Base-by-base conservation (phyloP, 257 asterid species). In the Orobanche coerulescens region DNA sequence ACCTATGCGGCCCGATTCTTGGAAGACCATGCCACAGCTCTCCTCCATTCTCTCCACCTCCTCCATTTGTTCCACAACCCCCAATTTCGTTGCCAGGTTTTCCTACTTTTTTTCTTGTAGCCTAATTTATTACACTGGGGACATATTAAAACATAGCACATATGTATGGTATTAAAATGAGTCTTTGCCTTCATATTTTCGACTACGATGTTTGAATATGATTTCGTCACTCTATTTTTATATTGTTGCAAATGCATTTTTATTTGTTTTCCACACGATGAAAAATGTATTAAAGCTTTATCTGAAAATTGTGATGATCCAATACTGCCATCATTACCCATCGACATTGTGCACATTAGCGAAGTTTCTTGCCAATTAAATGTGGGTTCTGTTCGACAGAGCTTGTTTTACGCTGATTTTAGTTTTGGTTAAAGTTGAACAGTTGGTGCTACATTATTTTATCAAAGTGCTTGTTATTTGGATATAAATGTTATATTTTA, bases 1-100 rank as follows among this genome's bases (percentile, higher is more conserved):
- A 82, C 71, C 79, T 92, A 30, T 92, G 98, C 7, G 98, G 98
- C 60, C 95, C 98, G 2, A 97, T 92, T 68, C 88, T 95, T 44
- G 95, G 98, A 65, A 82, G 75, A 5, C 98, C 98, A 44, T 92
- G 98, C 82, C 98, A 97, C 1, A 97, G 98, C 68, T 88, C 98
- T 56, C 98, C 98, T 74, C 98, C 97, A 39, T 92, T 92, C 73
- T 92, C 98, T 70, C 98, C 98, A 46, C 98, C 98, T 3, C 98
- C 96, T 76, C 98, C 98, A 23, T 88, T 92, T 77, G 78, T 92
- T 55, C 95, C 95, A 48, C 96, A 90, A 15, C 91, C 98, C 44
- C 94, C 96, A 49, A 71, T 85, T 61, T 57, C 96, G 24, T 22
- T 86, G 37, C 90, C 96, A 74, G 97, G 97, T 72, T 70, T 59